Evolutionary conservation across 306 rosid species (phyloP).

Genomic region (Quercus cerris): DNA sequence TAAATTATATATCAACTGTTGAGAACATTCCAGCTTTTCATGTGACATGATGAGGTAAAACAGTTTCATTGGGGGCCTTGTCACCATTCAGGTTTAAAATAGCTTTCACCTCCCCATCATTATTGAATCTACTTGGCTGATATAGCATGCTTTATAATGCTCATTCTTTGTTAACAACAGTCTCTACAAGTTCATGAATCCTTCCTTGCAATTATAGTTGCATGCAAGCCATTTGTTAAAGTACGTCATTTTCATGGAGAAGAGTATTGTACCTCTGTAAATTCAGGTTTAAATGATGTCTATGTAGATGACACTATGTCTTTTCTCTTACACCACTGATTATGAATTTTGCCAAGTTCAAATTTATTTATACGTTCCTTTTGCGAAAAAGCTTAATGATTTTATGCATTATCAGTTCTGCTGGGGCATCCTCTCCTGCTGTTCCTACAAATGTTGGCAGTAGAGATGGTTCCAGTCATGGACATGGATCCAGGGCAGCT

Average conservation of each 20-base stretch:
- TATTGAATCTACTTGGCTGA: not conserved
- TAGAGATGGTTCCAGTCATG: conserved; percentile 83
- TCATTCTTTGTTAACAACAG: not conserved
- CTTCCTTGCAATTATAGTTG: not conserved
- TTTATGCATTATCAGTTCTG: conserved; percentile 66
- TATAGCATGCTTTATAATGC: not conserved
- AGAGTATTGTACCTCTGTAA: not conserved
- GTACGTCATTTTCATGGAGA: not conserved
- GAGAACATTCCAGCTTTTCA: not conserved
- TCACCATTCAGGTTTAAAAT: not conserved
- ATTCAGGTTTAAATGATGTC: not conserved
- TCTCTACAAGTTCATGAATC: not conserved
- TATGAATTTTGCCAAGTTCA: not conserved
- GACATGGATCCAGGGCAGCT: conserved; percentile 88
- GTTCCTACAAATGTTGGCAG: conserved; percentile 89
- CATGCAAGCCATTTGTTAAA: too few relatives aligned
- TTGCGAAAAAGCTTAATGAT: conserved; percentile 19
- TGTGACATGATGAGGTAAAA: not conserved
- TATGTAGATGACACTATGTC: not conserved
- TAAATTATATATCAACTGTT: not conserved
- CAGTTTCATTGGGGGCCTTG: not conserved
- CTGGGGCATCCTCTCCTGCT: conserved; percentile 95
- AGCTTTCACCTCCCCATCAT: not conserved
- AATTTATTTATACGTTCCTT: not conserved
- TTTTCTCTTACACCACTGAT: not conserved